A percentile compares a stretch with the other conserved stretches of the same genome.
Evolutionary conservation across 768 basidiomycete genomes (phyloP).

Genomic region (Mycena amicta): DNA sequence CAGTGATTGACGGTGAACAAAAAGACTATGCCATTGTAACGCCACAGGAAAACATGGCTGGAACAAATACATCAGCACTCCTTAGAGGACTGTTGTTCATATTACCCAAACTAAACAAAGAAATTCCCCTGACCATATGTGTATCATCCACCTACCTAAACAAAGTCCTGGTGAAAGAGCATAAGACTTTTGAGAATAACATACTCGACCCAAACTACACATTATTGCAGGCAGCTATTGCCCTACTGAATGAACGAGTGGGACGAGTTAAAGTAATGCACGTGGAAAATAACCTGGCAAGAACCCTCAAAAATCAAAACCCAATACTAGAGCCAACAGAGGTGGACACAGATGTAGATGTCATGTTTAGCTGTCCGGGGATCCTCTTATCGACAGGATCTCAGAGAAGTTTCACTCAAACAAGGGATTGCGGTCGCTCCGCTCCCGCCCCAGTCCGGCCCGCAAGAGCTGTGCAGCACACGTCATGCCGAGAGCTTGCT

Average conservation of each 20-base stretch:
- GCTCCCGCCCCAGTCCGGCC: too few species aligned
- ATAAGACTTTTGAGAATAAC: not conserved
- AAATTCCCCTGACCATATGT: not conserved
- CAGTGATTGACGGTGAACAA: too few species aligned
- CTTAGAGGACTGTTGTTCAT: too few species aligned
- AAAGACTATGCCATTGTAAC: too few species aligned
- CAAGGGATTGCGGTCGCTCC: too few species aligned
- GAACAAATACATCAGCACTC: too few species aligned
- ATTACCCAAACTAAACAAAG: not conserved
- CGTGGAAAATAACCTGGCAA: not conserved
- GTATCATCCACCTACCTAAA: not conserved
- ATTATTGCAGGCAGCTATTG: not conserved
- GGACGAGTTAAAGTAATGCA: not conserved
- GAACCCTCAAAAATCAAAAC: not conserved
- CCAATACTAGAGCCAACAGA: not conserved
- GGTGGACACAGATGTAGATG: conserved; percentile 1
- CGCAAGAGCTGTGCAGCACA: too few species aligned
- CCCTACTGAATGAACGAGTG: not conserved
- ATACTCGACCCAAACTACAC: not conserved
- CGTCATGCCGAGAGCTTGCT: too few species aligned
- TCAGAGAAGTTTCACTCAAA: not conserved
- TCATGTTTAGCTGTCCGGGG: not conserved
- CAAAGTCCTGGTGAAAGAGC: not conserved
- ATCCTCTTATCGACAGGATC: not conserved
- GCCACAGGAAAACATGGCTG: too few species aligned